phyloP scores from a whole-genome alignment of 2,329 filamentous ascomycete species.

The Phaeosphaeriaceae sp. region DNA sequence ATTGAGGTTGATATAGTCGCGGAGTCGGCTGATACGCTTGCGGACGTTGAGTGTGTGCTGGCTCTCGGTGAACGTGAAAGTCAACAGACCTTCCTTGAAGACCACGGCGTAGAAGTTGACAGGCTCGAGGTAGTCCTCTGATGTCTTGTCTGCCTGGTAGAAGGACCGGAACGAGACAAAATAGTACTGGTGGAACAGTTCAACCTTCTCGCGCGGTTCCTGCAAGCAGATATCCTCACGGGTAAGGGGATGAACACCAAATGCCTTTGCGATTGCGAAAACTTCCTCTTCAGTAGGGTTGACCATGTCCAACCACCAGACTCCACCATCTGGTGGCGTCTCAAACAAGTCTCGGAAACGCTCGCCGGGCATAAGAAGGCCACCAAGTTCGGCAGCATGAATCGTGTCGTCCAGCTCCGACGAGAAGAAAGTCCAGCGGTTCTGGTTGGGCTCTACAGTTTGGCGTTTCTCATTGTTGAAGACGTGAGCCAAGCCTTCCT shows the following conservation, averaged over 20 bases:
- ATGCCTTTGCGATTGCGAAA: slow-evolving; percentile 86
- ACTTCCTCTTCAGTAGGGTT: slow-evolving; percentile 90
- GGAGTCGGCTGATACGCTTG: slow-evolving; percentile 87
- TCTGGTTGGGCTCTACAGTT: slow-evolving; percentile 61
- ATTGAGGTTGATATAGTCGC: slow-evolving; percentile 92
- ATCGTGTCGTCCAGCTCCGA: slow-evolving; percentile 94
- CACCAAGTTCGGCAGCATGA: slow-evolving; percentile 86
- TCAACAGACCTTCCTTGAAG: slow-evolving; percentile 92
- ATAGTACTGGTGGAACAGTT: slow-evolving; percentile 96
- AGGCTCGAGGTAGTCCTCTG: slow-evolving; percentile 85
- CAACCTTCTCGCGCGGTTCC: slow-evolving; percentile 97
- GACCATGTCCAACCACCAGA: slow-evolving; percentile 99
- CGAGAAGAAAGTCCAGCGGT: slow-evolving; percentile 96
- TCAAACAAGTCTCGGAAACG: slow-evolving; percentile 88
- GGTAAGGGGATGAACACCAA: slow-evolving; percentile 93
- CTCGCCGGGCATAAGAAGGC: slow-evolving; percentile 87
- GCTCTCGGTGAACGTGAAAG: slow-evolving; percentile 91
- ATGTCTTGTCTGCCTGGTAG: slow-evolving; percentile 78
- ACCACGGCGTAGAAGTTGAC: slow-evolving; percentile 98
- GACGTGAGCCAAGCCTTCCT: slow-evolving; percentile 45
- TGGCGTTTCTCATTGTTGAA: slow-evolving; percentile 40
- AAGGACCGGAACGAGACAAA: slow-evolving; percentile 98
- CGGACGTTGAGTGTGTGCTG: slow-evolving; percentile 87
- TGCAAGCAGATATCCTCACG: slow-evolving; percentile 96
- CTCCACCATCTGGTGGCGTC: slow-evolving; percentile 73